phyloP scores from a whole-genome alignment of 108 stramenopile genomes.

The Licmophora abbreviata region DNA sequence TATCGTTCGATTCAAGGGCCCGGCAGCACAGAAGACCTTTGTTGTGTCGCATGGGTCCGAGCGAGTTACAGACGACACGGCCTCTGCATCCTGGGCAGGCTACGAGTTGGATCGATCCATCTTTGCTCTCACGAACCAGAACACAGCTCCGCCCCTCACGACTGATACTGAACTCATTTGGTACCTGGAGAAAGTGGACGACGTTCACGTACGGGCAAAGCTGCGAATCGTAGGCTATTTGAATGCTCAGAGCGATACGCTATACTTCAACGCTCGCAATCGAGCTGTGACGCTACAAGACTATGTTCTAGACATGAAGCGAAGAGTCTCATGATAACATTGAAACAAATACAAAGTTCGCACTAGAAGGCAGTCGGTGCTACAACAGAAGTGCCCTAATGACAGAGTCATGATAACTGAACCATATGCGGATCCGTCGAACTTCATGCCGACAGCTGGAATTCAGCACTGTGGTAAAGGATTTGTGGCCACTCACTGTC shows the following conservation, averaged over 20 bases:
- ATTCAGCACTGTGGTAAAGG: too few species aligned
- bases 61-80: slow-evolving; percentile 14
- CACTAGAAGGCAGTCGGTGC: too few species aligned
- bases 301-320: slow-evolving; percentile 44
- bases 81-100: slow-evolving; percentile 41
- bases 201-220: slow-evolving; percentile 33
- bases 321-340: too few species aligned
- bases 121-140: slow-evolving; percentile 79
- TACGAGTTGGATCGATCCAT: slow-evolving; percentile 68
- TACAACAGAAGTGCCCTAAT: too few species aligned
- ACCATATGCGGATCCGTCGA: too few species aligned
- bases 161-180: slow-evolving; percentile 73
- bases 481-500: too few species aligned
- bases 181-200: slow-evolving; percentile 38
- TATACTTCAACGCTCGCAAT: slow-evolving; percentile 74
- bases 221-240: slow-evolving; percentile 65
- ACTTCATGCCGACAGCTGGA: too few species aligned
- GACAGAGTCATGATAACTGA: too few species aligned
- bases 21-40: slow-evolving; percentile 78
- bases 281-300: slow-evolving; percentile 70
- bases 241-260: slow-evolving; percentile 62
- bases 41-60: slow-evolving; percentile 42
- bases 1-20: slow-evolving; percentile 69
- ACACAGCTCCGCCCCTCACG: slow-evolving; percentile 73
- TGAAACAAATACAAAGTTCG: too few species aligned